Evolutionary conservation across 345 rosid species (phyloP).

Genomic region (Linum lewisii): DNA sequence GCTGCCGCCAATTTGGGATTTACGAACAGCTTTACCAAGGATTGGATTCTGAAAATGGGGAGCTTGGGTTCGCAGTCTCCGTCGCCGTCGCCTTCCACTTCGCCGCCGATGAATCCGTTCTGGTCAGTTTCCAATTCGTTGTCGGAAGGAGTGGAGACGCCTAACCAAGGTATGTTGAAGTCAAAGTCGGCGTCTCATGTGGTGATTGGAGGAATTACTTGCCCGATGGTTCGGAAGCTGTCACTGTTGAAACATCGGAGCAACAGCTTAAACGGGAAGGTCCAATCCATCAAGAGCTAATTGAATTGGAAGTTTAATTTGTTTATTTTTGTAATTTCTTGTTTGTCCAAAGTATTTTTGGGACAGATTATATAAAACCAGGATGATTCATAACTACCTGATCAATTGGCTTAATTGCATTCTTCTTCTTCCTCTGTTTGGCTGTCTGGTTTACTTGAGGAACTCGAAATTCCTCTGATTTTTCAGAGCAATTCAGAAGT

Average conservation of each 20-base stretch:
- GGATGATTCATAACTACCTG: too few species aligned
- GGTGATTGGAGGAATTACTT: background rate
- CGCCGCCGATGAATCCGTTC: background rate
- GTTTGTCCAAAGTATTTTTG: too few species aligned
- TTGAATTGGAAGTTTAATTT: background rate
- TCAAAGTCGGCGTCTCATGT: background rate
- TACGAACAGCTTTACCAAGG: background rate
- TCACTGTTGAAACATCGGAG: background rate
- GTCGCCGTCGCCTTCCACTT: background rate
- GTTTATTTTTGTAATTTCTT: too few species aligned
- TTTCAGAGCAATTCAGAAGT: too few species aligned
- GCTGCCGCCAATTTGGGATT: background rate
- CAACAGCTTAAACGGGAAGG: background rate
- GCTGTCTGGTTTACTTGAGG: too few species aligned
- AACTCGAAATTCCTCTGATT: too few species aligned
- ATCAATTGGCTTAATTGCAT: too few species aligned
- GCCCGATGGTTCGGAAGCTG: background rate
- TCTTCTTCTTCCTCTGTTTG: too few species aligned
- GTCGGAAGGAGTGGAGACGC: too few species aligned
- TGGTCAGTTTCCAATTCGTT: background rate
- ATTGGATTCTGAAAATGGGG: background rate
- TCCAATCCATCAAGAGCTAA: background rate
- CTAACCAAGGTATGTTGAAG: background rate
- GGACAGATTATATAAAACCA: too few species aligned
- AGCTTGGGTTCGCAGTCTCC: background rate